Percentiles rank a stretch among this genome's conserved stretches.
Conservation (phyloP, 345 rosid species). For the Odontarrhena argentea region DNA sequence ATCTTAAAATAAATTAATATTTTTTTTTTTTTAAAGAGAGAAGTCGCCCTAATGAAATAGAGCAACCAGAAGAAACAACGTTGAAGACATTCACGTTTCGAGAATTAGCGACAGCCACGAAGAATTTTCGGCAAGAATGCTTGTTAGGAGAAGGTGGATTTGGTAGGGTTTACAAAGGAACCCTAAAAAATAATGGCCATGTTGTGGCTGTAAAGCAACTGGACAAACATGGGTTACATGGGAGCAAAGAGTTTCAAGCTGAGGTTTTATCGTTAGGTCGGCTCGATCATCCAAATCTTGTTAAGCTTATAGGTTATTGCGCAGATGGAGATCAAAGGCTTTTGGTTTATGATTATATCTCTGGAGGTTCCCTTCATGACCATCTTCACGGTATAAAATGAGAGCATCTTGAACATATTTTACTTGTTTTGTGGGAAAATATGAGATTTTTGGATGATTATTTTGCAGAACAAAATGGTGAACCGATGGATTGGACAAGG, state of each 20-base stretch:
- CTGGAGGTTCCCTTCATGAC: constrained; percentile 56
- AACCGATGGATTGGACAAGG: constrained; percentile 58
- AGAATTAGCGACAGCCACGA: constrained; percentile 75
- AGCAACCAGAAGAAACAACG: constrained; percentile 14
- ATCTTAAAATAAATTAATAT: background rate
- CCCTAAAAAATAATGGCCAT: constrained; percentile 56
- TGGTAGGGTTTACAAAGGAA: constrained; percentile 81
- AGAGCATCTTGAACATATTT: background rate
- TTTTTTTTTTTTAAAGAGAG: constrained; percentile 23
- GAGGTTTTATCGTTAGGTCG: constrained; percentile 53
- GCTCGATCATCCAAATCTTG: constrained; percentile 57
- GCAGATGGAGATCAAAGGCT: constrained; percentile 81
- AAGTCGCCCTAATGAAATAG: constrained; percentile 17
- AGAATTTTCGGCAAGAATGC: constrained; percentile 69
- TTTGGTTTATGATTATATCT: constrained; percentile 55
- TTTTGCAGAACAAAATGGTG: constrained; percentile 37
- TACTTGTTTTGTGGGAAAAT: background rate
- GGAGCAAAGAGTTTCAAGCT: constrained; percentile 58
- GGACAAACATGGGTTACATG: constrained; percentile 62
- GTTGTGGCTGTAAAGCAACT: constrained; percentile 80
- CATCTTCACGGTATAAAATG: constrained; percentile 54
- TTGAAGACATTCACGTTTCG: constrained; percentile 50
- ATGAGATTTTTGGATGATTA: background rate
- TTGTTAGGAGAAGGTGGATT: constrained; percentile 83
- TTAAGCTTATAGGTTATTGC: constrained; percentile 62